Percentiles rank a stretch among this genome's conserved stretches.
phyloP scores from a whole-genome alignment of 1,139 yeast genomes.

The Protomyces arabidopsidicola region DNA sequence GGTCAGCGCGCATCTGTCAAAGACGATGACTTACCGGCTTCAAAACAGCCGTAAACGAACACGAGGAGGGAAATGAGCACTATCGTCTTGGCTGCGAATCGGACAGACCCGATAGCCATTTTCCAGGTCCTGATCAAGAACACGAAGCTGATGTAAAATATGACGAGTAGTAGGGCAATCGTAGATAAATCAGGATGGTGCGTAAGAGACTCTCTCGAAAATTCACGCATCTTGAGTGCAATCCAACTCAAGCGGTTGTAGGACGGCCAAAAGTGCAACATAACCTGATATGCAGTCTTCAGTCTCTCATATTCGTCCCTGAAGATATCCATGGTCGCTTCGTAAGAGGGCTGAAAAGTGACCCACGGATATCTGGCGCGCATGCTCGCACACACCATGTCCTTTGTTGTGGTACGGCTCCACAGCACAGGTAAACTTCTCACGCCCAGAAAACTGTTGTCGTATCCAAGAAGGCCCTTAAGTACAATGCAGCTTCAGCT shows the following conservation, averaged over 20 bases:
- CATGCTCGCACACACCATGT: no score
- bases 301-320: background rate
- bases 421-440: no score
- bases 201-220: background rate
- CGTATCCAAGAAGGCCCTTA: no score
- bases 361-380: no score
- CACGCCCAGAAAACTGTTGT: no score
- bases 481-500: no score
- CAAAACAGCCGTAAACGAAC: slow-evolving; percentile 7
- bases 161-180: slow-evolving; percentile 11
- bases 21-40: background rate
- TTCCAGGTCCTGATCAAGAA: slow-evolving; percentile 15
- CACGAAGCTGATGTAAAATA: slow-evolving; percentile 19
- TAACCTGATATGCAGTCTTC: background rate
- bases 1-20: background rate
- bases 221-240: background rate
- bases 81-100: slow-evolving; percentile 7
- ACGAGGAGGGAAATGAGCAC: background rate
- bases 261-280: background rate
- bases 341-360: no score
- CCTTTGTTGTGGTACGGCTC: no score
- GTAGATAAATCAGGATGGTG: slow-evolving; percentile 15
- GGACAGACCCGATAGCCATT: slow-evolving; percentile 10
- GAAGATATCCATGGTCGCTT: background rate
- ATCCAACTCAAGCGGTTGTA: background rate